Evolutionary conservation across 1,284 basidiomycete species (phyloP).

Genomic region (Marasmius sp.): DNA sequence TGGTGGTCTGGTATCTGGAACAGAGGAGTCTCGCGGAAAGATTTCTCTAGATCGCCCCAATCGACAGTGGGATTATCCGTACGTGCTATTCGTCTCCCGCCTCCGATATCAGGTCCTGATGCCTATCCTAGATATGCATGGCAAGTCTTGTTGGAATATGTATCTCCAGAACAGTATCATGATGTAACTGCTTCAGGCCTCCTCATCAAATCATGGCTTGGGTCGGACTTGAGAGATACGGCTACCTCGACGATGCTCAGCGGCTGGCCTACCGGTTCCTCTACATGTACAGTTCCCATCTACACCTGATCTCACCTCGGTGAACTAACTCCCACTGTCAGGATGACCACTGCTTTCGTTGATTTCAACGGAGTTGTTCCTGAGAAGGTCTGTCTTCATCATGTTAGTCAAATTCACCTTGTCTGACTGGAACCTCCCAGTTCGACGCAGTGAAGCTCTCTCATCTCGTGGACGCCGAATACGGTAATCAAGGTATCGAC

Average conservation of each 20-base stretch:
- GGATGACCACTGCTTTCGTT: conserved; percentile 91
- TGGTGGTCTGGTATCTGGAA: conserved; percentile 95
- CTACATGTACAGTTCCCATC: conserved; percentile 73
- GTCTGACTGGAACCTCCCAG: conserved; percentile 32
- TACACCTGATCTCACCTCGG: not conserved
- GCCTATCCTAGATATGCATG: conserved; percentile 58
- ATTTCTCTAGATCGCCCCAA: conserved; percentile 97
- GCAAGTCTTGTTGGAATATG: conserved; percentile 28
- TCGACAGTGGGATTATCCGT: conserved; percentile 96
- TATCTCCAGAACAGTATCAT: not conserved
- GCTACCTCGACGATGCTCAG: conserved; percentile 91
- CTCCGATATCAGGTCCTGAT: not conserved
- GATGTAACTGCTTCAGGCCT: conserved; percentile 57
- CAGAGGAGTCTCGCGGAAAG: conserved; percentile 93
- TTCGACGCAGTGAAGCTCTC: conserved; percentile 96
- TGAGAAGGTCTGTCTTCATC: conserved; percentile 70
- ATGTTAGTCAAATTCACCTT: conserved; percentile 1
- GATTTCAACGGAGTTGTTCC: conserved; percentile 98
- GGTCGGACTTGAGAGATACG: conserved; percentile 96
- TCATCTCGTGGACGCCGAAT: conserved; percentile 96
- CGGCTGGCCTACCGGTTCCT: conserved; percentile 94
- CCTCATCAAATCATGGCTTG: conserved; percentile 97
- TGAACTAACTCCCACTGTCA: conserved; percentile 27
- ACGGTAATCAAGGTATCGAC: conserved; percentile 97
- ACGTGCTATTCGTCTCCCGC: conserved; percentile 30